Percentiles rank a stretch among this genome's conserved stretches.
phyloP scores from a whole-genome alignment of 352 stramenopile species.

The Nothophytophthora sp. region DNA sequence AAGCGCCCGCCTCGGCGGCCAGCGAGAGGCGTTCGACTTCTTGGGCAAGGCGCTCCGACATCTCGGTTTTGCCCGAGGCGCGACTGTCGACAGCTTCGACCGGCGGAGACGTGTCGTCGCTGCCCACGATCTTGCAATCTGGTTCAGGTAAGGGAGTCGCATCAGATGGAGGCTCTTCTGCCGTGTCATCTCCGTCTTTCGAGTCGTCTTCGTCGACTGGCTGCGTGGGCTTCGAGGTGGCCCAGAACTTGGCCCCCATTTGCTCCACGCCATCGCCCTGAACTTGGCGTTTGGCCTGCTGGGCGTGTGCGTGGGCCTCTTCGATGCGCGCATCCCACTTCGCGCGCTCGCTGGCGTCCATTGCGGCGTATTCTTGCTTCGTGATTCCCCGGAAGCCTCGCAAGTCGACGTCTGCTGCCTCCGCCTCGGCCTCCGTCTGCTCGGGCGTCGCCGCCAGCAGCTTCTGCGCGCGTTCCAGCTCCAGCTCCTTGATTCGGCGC shows the following conservation, averaged over 20 bases:
- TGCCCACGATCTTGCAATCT: too few relatives aligned
- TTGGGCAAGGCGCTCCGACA: constrained; percentile 2
- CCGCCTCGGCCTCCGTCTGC: too few relatives aligned
- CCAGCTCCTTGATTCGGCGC: constrained; percentile 60
- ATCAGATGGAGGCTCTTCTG: too few relatives aligned
- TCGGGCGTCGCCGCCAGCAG: constrained; percentile 19
- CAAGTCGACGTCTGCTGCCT: constrained; percentile 28
- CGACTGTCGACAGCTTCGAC: too few relatives aligned
- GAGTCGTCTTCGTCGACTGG: background rate
- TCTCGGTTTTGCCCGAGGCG: background rate
- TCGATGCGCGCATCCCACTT: constrained; percentile 68
- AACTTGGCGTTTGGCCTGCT: constrained; percentile 36
- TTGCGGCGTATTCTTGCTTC: constrained; percentile 57
- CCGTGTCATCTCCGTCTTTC: background rate
- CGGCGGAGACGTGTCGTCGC: too few relatives aligned
- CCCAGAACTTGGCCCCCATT: constrained; percentile 57
- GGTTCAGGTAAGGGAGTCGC: too few relatives aligned
- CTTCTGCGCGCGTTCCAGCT: constrained; percentile 43
- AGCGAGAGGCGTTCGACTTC: constrained; percentile 17
- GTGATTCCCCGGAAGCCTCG: constrained; percentile 64
- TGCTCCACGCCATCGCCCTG: constrained; percentile 41
- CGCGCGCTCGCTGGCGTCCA: constrained; percentile 38
- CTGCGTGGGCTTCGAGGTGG: constrained; percentile 7
- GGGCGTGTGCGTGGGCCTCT: constrained; percentile 43
- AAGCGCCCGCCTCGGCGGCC: constrained; percentile 5